Base-by-base conservation (phyloP, 768 basidiomycete species). In the Lentinula boryana region DNA sequence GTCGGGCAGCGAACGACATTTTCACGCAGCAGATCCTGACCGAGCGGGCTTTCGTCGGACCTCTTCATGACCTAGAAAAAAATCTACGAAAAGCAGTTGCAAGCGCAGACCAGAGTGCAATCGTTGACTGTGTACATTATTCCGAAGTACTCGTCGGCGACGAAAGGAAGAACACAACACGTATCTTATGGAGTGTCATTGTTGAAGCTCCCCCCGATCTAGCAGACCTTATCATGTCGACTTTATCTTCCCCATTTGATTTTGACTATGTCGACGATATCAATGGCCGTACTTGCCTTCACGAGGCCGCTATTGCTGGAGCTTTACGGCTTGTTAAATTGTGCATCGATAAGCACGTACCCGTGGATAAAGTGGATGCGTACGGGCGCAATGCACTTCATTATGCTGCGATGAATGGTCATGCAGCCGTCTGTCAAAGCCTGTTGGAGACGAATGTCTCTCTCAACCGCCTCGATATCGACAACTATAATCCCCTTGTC, bases 251-350 rank as follows among this genome's bases (percentile, higher is more conserved):
- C 13, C 85, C 88, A 0, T 93, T 98, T 70, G 92, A 98, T 72
- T 98, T 93, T 70, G 79, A 81, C 51, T 98, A 93, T 69, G 81
- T 98, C 51, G 97, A 98, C 70, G 95, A 98, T 66, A 99, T 99
- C 77, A 98, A 98, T 70, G 92, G 90, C 44, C 85, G 97, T 38
- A 95, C 91, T 3, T 93, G 92, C 65, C 81, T 98, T 21, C 97
- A 98, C 68, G 93, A 95, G 70, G 93, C 95, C 2, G 89, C 95
- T 15, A 93, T 94, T 54, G 86, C 88, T 12, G 96, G 97, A 2
- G 80, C 84, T 12, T 74, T 86, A 21, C 82, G 87, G 12, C 83
- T 98, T 53, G 92, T 93, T 61, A 74, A 85, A 63, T 72, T 95
- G 27, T 98, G 95, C 73, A 81, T 98, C 18, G 79, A 83, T 60